phyloP scores from a whole-genome alignment of 768 basidiomycete species.

The Xerocomus brunneocitrinus region DNA sequence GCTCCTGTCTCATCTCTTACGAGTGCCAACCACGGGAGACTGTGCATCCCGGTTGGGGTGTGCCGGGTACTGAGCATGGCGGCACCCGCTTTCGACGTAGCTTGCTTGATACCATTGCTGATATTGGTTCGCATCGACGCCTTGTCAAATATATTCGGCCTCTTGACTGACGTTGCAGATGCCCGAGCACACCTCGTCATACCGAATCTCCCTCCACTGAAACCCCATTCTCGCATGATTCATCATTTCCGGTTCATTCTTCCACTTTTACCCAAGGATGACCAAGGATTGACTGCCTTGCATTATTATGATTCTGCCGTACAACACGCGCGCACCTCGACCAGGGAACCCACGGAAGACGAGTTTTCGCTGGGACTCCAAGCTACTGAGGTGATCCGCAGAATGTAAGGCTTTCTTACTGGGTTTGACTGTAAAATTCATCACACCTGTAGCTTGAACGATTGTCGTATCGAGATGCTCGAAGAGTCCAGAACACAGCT shows the following conservation, averaged over 20 bases:
- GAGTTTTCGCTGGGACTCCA: constrained; percentile 63
- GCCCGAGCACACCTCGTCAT: constrained; percentile 65
- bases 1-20: constrained; percentile 65
- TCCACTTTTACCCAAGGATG: constrained; percentile 55
- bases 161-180: constrained; percentile 40
- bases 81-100: constrained; percentile 61
- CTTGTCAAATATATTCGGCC: not conserved
- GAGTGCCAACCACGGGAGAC: constrained; percentile 66
- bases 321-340: constrained; percentile 62
- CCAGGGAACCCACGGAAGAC: constrained; percentile 55
- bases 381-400: constrained; percentile 58
- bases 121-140: constrained; percentile 51
- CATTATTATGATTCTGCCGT: constrained; percentile 77
- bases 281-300: constrained; percentile 60
- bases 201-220: constrained; percentile 63
- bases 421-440: not conserved
- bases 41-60: constrained; percentile 71
- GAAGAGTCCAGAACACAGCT: constrained; percentile 49
- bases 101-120: constrained; percentile 66
- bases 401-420: constrained; percentile 41
- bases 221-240: constrained; percentile 72
- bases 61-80: constrained; percentile 58
- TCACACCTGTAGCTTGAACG: constrained; percentile 44
- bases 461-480: constrained; percentile 62
- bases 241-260: constrained; percentile 76